Base-by-base conservation (phyloP, 805 yeast genomes). In the Candida namnaoensis region DNA sequence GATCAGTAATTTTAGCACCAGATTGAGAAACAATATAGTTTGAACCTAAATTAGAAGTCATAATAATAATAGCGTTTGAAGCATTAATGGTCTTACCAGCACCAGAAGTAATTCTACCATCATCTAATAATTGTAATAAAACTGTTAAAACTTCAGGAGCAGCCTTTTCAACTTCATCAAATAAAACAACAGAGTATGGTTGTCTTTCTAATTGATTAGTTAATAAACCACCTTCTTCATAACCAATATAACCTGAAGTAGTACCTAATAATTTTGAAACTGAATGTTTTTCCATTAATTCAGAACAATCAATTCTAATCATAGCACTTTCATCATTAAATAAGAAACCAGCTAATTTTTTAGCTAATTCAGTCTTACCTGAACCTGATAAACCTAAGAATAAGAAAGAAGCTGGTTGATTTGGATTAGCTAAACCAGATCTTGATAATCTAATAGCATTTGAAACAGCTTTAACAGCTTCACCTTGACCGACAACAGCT, bases 21-120 rank as follows among this genome's bases (percentile, higher is more conserved):
- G 78, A 74, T 50, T 79, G 80, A 2, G 82, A 73, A 56, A 78
- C 80, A 62, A 93, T 83, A 58, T 70, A 88, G 59, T 88, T 88
- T 9, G 99, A 98, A 48, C 99, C 99, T 56, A 93, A 76, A 64
- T 93, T 93, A 26, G 98, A 91, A 1, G 99, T 93, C 96, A 93
- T 87, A 50, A 93, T 91, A 48, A 93, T 76, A 51, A 93, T 88
- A 39, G 88, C 76, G 63, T 93, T 93, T 39, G 96, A 82, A 50
- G 96, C 91, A 66, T 90, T 90, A 53, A 93, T 82, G 34, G 88
- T 79, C 55, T 91, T 90, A 58, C 99, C 99, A 57, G 85, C 88
- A 41, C 95, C 87, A 14, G 96, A 84, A 13, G 97, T 88, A 47
- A 93, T 80, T 64, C 96, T 80, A 58, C 99, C 99, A 64, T 93